Conservation (phyloP, 805 yeast genomes). For the Saitoella complicata region DNA sequence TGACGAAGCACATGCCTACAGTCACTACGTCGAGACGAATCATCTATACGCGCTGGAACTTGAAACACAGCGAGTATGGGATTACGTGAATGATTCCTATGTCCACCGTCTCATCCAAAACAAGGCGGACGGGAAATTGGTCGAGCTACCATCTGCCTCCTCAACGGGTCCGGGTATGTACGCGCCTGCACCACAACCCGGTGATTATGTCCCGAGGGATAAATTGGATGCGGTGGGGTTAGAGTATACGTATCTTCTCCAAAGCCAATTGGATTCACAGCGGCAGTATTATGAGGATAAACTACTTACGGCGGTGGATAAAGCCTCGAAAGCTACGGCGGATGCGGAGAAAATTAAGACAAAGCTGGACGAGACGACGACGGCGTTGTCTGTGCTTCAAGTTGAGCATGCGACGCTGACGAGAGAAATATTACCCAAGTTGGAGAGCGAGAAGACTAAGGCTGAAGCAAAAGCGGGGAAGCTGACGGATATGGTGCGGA, state of each 20-base stretch:
- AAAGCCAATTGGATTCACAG: conserved; percentile 74
- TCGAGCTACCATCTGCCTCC: conserved; percentile 38
- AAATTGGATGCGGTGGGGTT: conserved; percentile 45
- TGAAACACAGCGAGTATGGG: conserved; percentile 79
- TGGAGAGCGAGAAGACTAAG: no score
- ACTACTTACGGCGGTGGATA: conserved; percentile 12
- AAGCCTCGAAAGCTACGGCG: no score
- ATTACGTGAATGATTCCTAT: conserved; percentile 77
- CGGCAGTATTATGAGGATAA: conserved; percentile 61
- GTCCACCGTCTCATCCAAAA: conserved; percentile 76
- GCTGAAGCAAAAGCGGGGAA: no score
- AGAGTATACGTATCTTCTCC: conserved; percentile 64
- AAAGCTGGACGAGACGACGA: no score
- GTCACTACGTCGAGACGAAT: conserved; percentile 58
- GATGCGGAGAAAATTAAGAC: no score
- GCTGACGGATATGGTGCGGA: no score
- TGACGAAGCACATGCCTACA: conserved; percentile 69
- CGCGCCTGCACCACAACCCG: not conserved
- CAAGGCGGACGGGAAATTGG: conserved; percentile 77
- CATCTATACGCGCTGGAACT: conserved; percentile 90
- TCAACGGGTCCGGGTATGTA: not conserved
- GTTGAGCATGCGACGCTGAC: no score
- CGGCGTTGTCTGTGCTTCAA: no score
- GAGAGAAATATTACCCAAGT: no score
- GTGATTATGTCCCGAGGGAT: conserved; percentile 15